These are phyloP conservation scores for Mucor mucedo DNA, from an alignment of 371 early-diverging fungal genomes.

Conservation along the genomic window DNA sequence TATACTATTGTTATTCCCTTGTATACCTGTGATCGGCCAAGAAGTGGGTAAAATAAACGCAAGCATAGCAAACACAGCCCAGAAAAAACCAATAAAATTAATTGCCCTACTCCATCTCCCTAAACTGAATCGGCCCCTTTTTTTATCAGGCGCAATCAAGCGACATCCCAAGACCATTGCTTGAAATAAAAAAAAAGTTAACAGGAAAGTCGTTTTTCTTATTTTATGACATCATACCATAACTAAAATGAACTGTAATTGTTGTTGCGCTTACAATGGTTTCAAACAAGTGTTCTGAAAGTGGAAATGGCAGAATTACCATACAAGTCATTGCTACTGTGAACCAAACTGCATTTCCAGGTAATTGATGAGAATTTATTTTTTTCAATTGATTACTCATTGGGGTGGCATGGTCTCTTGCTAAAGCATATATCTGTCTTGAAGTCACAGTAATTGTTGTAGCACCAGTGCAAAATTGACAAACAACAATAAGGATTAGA, in stretches of 20 bases:
- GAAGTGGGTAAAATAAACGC: conserved; percentile 43
- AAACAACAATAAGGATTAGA: conserved; percentile 53
- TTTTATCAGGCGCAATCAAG: conserved; percentile 19
- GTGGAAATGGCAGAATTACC: conserved; percentile 48
- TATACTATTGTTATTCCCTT: not conserved
- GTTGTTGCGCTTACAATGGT: conserved; percentile 73
- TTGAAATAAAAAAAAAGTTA: conserved; percentile 11
- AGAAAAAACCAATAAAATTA: conserved; percentile 36
- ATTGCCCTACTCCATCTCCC: conserved; percentile 35
- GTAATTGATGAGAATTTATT: conserved; percentile 39
- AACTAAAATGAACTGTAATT: conserved; percentile 72
- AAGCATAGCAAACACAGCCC: conserved; percentile 40
- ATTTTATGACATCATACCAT: conserved; percentile 44
- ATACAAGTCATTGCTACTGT: conserved; percentile 39
- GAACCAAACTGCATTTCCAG: conserved; percentile 52
- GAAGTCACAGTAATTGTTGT: conserved; percentile 60
- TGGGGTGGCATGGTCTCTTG: conserved; percentile 66
- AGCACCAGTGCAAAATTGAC: conserved; percentile 64
- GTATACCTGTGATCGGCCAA: conserved; percentile 43
- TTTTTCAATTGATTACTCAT: conserved; percentile 33
- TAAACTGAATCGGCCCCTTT: conserved; percentile 39
- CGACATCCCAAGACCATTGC: conserved; percentile 44
- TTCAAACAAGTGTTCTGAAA: conserved; percentile 49
- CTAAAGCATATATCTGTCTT: conserved; percentile 71
- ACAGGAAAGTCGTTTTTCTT: not conserved